These are phyloP conservation scores for Otatea glauca DNA, from an alignment of 176 grass and related monocot genomes.

Conservation along the genomic window DNA sequence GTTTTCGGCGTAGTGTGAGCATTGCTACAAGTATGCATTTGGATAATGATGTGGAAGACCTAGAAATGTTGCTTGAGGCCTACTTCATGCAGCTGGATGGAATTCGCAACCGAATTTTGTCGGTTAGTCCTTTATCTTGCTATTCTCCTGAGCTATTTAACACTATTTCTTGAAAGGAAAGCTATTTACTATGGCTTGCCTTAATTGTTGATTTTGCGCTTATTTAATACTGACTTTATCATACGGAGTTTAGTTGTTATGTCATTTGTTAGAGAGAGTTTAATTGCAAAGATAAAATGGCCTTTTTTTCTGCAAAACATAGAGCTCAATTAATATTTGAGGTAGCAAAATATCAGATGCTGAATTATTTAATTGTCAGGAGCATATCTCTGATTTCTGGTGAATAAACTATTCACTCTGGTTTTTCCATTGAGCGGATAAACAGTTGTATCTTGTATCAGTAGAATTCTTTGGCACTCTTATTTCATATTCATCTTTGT, in stretches of 20 bases:
- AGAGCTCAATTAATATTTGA: slow-evolving; percentile 7
- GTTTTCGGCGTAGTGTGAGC: slow-evolving; percentile 68
- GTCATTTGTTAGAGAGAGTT: neutral
- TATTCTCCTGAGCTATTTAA: slow-evolving; percentile 17
- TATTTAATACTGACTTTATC: neutral
- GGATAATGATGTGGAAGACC: slow-evolving; percentile 95
- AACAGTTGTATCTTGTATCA: slow-evolving; percentile 5
- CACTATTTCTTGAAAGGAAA: too few species aligned
- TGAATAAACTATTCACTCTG: slow-evolving; percentile 7
- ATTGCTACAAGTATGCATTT: slow-evolving; percentile 83
- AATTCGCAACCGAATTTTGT: slow-evolving; percentile 95
- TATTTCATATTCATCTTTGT: slow-evolving; percentile 10
- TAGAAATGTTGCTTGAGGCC: slow-evolving; percentile 98
- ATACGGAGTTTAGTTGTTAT: neutral
- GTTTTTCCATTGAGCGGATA: neutral
- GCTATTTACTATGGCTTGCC: neutral
- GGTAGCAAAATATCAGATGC: neutral
- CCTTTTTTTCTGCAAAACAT: neutral
- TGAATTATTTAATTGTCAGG: slow-evolving; percentile 18
- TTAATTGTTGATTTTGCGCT: slow-evolving; percentile 11
- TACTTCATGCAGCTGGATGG: slow-evolving; percentile 99
- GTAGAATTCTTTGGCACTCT: slow-evolving; percentile 9
- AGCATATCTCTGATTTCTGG: slow-evolving; percentile 10
- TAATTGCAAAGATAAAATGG: neutral
- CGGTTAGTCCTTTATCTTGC: slow-evolving; percentile 62